Evolutionary conservation across 306 rosid genomes (phyloP), one percentile per base, ranked within the genome.

Genomic region (Hippophae tibetana): DNA sequence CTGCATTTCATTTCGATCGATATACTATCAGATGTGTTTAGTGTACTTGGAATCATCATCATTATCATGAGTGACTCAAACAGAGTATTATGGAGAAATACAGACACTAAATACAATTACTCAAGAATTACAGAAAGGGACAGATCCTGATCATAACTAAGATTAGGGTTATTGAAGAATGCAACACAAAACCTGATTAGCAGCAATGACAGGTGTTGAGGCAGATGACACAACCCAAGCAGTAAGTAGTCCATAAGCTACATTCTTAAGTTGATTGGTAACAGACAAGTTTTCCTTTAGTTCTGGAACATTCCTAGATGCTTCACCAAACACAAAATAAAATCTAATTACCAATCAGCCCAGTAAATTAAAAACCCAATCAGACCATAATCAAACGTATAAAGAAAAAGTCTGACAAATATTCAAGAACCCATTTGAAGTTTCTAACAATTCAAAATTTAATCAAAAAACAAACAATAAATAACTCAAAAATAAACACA

Each of bases 161-260:
- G 6, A 26, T 23, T 10, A 45, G 3, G 23, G 6, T 50, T 18
- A 9, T 13, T 13, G 7, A 7, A 56, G 14, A 7, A 50, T 47
- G 9, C 9, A 13, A 5, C 38, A 31, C n/a, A 18, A 62, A 73
- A 87, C 98, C 98, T 83, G 96, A 63, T 38, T 67, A 54, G 89
- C 96, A 62, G 95, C 98, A 68, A 72, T 68, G n/a, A 85, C 92
- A 10, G 96, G 95, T 12, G 23, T 18, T 18, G 86, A 75, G 72
- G 87, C 78, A 76, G 88, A 68, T 64, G 80, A 50, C 54, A 87
- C 66, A 50, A 89, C 61, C 64, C 84, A 87, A 76, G 75, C 95
- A 56, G 95, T 96, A 43, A 92, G 87, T 78, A 87, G 13, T 25
- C 98, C 89, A 73, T 86, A 92, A 45, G 96, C 86, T 65, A 76